Conservation (phyloP, 2,329 filamentous ascomycete species). For the Rhexocercosporidium sp. region DNA sequence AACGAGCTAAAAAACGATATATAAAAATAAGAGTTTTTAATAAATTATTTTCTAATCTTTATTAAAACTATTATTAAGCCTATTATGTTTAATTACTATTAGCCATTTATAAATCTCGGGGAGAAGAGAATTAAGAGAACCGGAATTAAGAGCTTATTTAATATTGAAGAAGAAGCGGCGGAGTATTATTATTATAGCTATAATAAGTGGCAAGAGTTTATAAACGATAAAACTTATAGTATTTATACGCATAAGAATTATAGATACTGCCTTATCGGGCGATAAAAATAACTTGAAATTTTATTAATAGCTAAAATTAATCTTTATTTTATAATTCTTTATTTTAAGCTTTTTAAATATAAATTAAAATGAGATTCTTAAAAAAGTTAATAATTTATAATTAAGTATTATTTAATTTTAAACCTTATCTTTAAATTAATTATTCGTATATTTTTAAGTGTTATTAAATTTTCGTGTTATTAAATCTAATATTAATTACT, state of each 20-base stretch:
- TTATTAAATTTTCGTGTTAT: no score
- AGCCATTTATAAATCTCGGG: neutral
- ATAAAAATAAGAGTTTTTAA: neutral
- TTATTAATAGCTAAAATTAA: no score
- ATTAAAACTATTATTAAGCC: neutral
- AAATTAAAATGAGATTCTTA: no score
- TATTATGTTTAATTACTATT: neutral
- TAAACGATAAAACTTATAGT: neutral
- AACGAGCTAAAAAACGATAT: no score
- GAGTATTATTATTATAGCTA: neutral
- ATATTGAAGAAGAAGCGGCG: neutral
- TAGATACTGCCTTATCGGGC: neutral
- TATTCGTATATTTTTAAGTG: no score
- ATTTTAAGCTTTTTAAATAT: no score
- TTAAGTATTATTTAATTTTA: no score
- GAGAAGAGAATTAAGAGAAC: neutral
- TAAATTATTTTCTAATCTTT: neutral
- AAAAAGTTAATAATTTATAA: no score
- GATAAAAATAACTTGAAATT: constrained; percentile 15
- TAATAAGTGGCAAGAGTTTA: neutral
- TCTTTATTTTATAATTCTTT: no score
- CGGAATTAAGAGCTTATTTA: neutral
- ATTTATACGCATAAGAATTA: neutral
- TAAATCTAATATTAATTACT: no score
- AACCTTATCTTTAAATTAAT: no score